These are phyloP conservation scores for Boletus tomentosulus DNA, from an alignment of 768 basidiomycete species.

Conservation along the genomic window DNA sequence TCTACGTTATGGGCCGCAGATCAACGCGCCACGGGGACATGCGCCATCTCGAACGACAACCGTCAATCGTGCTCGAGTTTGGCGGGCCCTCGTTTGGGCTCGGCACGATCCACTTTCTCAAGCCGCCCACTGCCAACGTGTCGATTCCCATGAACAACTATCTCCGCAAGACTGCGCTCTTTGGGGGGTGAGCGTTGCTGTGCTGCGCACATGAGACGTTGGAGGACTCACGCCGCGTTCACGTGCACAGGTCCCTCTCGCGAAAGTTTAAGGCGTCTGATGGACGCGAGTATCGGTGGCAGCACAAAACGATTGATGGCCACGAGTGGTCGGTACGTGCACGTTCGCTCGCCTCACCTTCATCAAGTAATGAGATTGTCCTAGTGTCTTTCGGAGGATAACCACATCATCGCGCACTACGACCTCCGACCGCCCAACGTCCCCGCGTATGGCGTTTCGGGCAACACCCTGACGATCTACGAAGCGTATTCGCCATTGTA, in stretches of 20 bases:
- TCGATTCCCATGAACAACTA: slow-evolving; percentile 61
- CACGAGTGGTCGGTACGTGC: slow-evolving; percentile 75
- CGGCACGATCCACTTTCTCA: slow-evolving; percentile 54
- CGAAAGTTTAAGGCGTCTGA: slow-evolving; percentile 67
- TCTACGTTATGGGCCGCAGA: slow-evolving; percentile 65
- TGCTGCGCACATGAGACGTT: neutral
- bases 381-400: slow-evolving; percentile 54
- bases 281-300: slow-evolving; percentile 70
- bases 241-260: slow-evolving; percentile 51
- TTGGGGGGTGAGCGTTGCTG: slow-evolving; percentile 51
- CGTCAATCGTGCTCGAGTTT: slow-evolving; percentile 59
- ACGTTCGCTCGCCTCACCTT: neutral
- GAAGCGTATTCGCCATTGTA: slow-evolving; percentile 51
- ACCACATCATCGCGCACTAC: slow-evolving; percentile 61
- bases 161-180: slow-evolving; percentile 58
- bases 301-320: slow-evolving; percentile 45
- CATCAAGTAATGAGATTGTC: slow-evolving; percentile 1
- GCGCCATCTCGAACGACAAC: slow-evolving; percentile 48
- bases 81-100: slow-evolving; percentile 47
- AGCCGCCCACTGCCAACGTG: slow-evolving; percentile 34
- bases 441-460: slow-evolving; percentile 56
- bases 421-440: slow-evolving; percentile 53
- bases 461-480: slow-evolving; percentile 58
- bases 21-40: slow-evolving; percentile 57
- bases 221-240: neutral